Evolutionary conservation across 805 yeast genomes (phyloP), one percentile per base, ranked within the genome.

Genomic region (Suhomyces prunicola): DNA sequence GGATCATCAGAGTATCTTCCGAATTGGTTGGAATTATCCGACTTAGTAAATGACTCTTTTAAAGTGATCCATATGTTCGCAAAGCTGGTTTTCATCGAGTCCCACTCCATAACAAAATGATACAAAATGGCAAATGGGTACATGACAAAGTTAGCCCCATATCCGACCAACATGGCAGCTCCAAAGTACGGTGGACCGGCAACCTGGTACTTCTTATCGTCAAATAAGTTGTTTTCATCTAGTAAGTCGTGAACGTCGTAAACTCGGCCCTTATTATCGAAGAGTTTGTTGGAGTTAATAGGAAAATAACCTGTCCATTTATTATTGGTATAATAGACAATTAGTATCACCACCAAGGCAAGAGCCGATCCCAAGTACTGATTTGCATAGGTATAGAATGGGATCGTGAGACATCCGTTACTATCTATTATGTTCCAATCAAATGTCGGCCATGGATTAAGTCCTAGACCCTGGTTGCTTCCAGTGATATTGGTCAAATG

Each of bases 141-240:
- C 47, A 80, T 64, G 39, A 80, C 79, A 64, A 82, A 83, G 60
- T 59, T 77, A 0, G 84, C 79, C 17, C 88, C 87, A 60, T 83
- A 84, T 19, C 75, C 65, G 8, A 85, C 81, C 54, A 84, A 66
- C 62, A 81, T 81, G 1, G 84, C 88, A 5, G 90, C 88, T 27
- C 82, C 63, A 61, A 82, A 84, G 65, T 78, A 85, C 7, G 90
- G 90, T 7, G 88, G 86, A 1, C 88, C 86, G 56, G 83, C 79
- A n/a, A 65, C 54, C 51, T 72, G 70, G 62, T 84, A 84, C 58
- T 77, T 78, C 2, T 58, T 63, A 22, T 65, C 55, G 60, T 83
- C 86, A 46, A 85, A 74, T 15, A 63, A 58, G 53, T 76, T 77
- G 15, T 79, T 64, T 3, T 64, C 68, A 48, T 77, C 66, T 44